These are phyloP conservation scores for Dryas drummondii DNA, from an alignment of 306 rosid genomes.

Conservation along the genomic window DNA sequence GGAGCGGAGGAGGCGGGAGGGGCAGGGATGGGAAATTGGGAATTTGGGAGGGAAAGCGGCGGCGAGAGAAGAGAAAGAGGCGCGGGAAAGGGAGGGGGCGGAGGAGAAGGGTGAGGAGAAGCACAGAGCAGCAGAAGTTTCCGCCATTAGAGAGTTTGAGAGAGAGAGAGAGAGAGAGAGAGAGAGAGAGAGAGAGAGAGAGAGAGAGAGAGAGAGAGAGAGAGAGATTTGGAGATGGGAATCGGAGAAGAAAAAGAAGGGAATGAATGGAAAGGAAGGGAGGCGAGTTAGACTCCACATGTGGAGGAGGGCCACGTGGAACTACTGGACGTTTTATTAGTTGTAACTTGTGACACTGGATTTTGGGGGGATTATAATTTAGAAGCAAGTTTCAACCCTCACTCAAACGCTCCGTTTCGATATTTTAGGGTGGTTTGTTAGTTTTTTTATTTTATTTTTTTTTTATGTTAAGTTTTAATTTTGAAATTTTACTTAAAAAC, in stretches of 20 bases:
- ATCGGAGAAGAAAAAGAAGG: slow-evolving; percentile 3
- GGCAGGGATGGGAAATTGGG: slow-evolving; percentile 28
- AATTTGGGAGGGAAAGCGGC: slow-evolving; percentile 23
- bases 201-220: background rate
- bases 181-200: background rate
- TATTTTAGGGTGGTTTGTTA: too few species aligned
- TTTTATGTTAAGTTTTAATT: too few species aligned
- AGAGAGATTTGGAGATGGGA: background rate
- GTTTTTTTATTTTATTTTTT: too few species aligned
- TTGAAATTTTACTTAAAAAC: too few species aligned
- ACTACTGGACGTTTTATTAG: background rate
- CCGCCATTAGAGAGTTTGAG: slow-evolving; percentile 50
- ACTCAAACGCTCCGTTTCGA: too few species aligned
- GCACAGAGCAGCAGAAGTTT: slow-evolving; percentile 45
- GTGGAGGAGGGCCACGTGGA: slow-evolving; percentile 10
- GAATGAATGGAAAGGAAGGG: slow-evolving; percentile 3
- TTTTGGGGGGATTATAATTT: too few species aligned
- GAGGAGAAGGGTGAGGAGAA: slow-evolving; percentile 52
- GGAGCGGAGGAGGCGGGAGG: slow-evolving; percentile 51
- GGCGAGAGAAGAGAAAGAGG: slow-evolving; percentile 31
- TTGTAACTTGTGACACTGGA: background rate
- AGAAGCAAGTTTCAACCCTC: too few species aligned
- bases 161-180: background rate
- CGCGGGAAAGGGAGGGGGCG: slow-evolving; percentile 32
- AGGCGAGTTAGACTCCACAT: slow-evolving; percentile 29